Percentiles rank a stretch among this genome's conserved stretches.
These are phyloP conservation scores for Globisporangium camurandrum DNA, from an alignment of 352 stramenopile genomes.

Conservation along the genomic window DNA sequence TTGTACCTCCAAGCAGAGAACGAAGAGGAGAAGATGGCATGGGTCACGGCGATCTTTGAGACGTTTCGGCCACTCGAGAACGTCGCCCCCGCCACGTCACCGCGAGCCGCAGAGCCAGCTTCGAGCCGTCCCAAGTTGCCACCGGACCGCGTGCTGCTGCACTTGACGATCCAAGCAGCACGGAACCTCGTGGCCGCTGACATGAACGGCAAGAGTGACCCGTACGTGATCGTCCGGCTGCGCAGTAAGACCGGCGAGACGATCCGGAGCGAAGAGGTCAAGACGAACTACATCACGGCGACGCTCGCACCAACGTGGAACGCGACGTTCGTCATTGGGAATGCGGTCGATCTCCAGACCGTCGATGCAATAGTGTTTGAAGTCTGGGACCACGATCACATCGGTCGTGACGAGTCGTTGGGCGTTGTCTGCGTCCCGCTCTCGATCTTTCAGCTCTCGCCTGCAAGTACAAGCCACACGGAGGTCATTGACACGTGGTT, in stretches of 20 bases:
- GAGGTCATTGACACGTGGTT: slow-evolving; percentile 65
- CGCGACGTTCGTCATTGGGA: slow-evolving; percentile 30
- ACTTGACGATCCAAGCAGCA: slow-evolving; percentile 45
- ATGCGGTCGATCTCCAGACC: slow-evolving; percentile 38
- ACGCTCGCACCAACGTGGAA: slow-evolving; percentile 59
- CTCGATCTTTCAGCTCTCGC: slow-evolving; percentile 53
- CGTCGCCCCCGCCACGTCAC: slow-evolving; percentile 9
- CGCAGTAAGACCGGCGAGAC: slow-evolving; percentile 49
- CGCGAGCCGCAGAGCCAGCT: background rate
- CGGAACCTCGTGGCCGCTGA: slow-evolving; percentile 44
- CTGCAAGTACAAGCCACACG: slow-evolving; percentile 45
- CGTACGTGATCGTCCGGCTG: slow-evolving; percentile 59
- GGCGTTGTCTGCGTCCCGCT: slow-evolving; percentile 52
- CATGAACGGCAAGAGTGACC: slow-evolving; percentile 60
- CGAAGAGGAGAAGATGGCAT: slow-evolving; percentile 58
- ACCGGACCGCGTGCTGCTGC: slow-evolving; percentile 29
- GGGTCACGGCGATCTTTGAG: slow-evolving; percentile 49
- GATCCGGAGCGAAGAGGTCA: slow-evolving; percentile 45
- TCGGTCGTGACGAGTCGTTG: slow-evolving; percentile 41
- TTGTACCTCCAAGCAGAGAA: slow-evolving; percentile 61
- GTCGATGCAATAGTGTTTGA: slow-evolving; percentile 59
- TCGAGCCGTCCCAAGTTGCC: slow-evolving; percentile 10
- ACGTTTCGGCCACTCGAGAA: slow-evolving; percentile 36
- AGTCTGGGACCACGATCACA: slow-evolving; percentile 50
- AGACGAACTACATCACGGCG: slow-evolving; percentile 39